phyloP scores from a whole-genome alignment of 345 rosid species.

The Ceriops tagal region DNA sequence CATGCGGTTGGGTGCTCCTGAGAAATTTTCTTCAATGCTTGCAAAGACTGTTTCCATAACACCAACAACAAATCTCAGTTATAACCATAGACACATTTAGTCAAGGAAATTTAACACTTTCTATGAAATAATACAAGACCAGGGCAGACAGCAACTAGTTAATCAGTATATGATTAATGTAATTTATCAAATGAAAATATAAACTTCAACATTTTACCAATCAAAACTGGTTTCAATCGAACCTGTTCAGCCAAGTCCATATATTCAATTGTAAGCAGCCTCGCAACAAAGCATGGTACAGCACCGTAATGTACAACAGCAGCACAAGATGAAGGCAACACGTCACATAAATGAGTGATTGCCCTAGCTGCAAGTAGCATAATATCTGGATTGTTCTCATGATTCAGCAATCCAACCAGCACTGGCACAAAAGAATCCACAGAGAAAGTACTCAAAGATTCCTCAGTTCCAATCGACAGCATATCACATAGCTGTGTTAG shows the following conservation, averaged over 20 bases:
- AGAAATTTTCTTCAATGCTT: conserved; percentile 98
- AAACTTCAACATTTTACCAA: not conserved
- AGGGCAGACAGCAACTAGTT: no score
- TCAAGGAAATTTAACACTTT: not conserved
- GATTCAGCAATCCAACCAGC: conserved; percentile 82
- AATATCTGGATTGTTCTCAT: conserved; percentile 93
- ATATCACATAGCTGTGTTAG: conserved; percentile 94
- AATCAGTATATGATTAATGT: no score
- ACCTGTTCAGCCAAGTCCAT: conserved; percentile 99
- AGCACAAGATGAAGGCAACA: conserved; percentile 93
- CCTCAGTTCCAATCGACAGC: conserved; percentile 96
- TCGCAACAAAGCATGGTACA: conserved; percentile 81
- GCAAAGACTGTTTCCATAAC: conserved; percentile 64
- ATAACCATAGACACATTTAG: not conserved
- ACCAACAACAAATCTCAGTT: not conserved
- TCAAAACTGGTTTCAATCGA: conserved; percentile 7
- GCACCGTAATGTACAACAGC: conserved; percentile 99
- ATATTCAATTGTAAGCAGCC: conserved; percentile 93
- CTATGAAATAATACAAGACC: not conserved
- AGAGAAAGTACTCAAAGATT: conserved; percentile 83
- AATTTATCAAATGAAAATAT: not conserved
- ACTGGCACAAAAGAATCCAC: conserved; percentile 95
- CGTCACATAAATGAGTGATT: conserved; percentile 91
- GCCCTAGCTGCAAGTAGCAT: conserved; percentile 99
- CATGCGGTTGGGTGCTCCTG: conserved; percentile 99